Evolutionary conservation across 345 rosid species (phyloP), one percentile per base, ranked within the genome.

Genomic region (Aethionema arabicum): DNA sequence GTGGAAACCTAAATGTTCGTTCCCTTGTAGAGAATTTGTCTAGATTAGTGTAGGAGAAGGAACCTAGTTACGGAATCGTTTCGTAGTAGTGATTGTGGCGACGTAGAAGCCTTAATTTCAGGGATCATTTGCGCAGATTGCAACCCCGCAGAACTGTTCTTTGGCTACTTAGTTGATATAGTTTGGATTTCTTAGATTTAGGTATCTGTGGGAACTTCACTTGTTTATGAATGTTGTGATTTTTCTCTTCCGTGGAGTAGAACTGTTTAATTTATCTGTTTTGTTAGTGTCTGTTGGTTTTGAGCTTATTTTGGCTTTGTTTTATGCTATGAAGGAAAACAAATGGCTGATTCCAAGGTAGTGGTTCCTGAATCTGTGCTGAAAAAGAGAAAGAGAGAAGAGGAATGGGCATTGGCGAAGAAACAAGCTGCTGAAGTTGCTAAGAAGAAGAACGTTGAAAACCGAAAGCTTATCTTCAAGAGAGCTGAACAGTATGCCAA

Each of bases 301-400:
- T 38, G 50, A 42, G 16, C 55, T 68, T 36, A 36, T 11, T 39
- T 56, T 11, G 8, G 32, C 3, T 35, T 13, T 11, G 42, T 44
- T 13, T 67, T 35, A 47, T 35, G 11, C 5, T 8, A 0, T 70
- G 41, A 8, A 70, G 70, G 59, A 59, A 58, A 41, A 5, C 7
- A n/a, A 71, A 71, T 71, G 75, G 66, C 32, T 5, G 62, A 79
- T 69, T 78, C 74, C 3, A 75, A 75, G 71, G 58, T 41, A 27
- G 76, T 80, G 7, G 47, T 87, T 27, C 93, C 96, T 0, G 97
- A 90, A 77, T 83, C 96, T 0, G 80, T 78, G 29, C 45, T 87
- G 0, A 73, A 73, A 71, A 90, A 90, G 82, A 72, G 70, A 44
- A 90, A 90, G 84, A 90, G 90, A 15, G 69, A 69, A 21, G 93